phyloP scores from a whole-genome alignment of 2,329 filamentous ascomycete genomes.

The Clarireedia paspali region DNA sequence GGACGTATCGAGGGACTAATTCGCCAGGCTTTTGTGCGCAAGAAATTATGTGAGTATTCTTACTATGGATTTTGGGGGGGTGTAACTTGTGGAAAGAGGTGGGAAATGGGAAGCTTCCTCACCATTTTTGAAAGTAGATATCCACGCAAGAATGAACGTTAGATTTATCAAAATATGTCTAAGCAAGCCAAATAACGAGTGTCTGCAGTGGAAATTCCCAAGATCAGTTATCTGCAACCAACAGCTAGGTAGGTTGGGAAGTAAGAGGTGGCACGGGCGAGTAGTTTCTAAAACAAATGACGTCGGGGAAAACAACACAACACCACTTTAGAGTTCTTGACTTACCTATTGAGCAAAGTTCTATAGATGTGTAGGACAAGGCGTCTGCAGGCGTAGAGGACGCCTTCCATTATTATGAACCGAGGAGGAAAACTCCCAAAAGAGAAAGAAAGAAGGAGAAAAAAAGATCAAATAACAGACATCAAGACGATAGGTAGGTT shows the following conservation, averaged over 20 bases:
- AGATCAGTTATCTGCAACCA: background rate
- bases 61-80: background rate
- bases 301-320: background rate
- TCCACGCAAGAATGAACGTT: constrained; percentile 25
- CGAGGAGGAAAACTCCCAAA: background rate
- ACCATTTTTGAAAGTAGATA: constrained; percentile 28
- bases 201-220: constrained; percentile 14
- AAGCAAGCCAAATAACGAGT: constrained; percentile 23
- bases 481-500: background rate
- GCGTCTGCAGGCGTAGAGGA: constrained; percentile 15
- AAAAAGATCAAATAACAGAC: background rate
- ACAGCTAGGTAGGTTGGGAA: background rate
- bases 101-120: background rate
- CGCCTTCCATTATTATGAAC: constrained; percentile 10
- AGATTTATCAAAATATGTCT: constrained; percentile 25
- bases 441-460: background rate
- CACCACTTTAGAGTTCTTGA: background rate
- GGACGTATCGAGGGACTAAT: constrained; percentile 24
- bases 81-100: background rate
- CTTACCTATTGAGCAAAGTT: constrained; percentile 23
- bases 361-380: constrained; percentile 23
- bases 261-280: too few relatives aligned
- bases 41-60: background rate
- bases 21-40: constrained; percentile 17
- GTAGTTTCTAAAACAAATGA: too few relatives aligned